A percentile compares a stretch with the other conserved stretches of the same genome.
These are phyloP conservation scores for Ophioceras dolichostomum DNA, from an alignment of 2,329 filamentous ascomycete genomes.

Conservation along the genomic window DNA sequence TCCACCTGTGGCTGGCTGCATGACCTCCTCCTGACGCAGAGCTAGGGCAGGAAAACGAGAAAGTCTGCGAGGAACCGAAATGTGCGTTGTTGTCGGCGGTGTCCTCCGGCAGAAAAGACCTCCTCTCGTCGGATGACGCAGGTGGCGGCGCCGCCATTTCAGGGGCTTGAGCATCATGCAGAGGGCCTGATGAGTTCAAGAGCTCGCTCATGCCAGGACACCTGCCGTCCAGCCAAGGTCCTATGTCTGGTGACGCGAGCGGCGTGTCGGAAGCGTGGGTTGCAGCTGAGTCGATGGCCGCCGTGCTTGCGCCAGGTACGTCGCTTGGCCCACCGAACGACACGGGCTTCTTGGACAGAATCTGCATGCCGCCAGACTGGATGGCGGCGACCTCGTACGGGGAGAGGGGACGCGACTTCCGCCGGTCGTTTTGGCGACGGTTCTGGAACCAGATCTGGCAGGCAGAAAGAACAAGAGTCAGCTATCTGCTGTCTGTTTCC, in stretches of 20 bases:
- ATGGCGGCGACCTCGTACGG: conserved; percentile 61
- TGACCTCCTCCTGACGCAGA: conserved; percentile 19
- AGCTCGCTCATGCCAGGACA: too few relatives aligned
- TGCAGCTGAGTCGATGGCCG: not conserved
- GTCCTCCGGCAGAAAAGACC: too few relatives aligned
- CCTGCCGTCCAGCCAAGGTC: conserved; percentile 9
- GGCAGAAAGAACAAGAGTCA: not conserved
- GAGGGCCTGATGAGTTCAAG: too few relatives aligned
- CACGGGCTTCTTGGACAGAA: conserved; percentile 33
- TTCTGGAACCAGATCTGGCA: conserved; percentile 99
- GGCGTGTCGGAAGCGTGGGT: conserved; percentile 9
- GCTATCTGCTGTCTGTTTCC: too few relatives aligned
- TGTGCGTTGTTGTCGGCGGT: too few relatives aligned
- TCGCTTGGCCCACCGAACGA: conserved; percentile 10
- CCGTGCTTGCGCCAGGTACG: too few relatives aligned
- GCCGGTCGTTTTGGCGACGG: conserved; percentile 79
- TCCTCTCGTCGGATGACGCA: too few relatives aligned
- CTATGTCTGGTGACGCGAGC: conserved; percentile 10
- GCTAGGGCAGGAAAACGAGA: conserved; percentile 12
- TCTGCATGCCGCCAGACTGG: conserved; percentile 40
- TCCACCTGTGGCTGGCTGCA: conserved; percentile 42
- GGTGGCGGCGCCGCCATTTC: too few relatives aligned
- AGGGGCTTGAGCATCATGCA: too few relatives aligned
- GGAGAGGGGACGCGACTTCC: conserved; percentile 74
- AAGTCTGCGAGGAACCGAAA: conserved; percentile 30